phyloP scores from a whole-genome alignment of 2,329 filamentous ascomycete species.

The Fusarium sp. region DNA sequence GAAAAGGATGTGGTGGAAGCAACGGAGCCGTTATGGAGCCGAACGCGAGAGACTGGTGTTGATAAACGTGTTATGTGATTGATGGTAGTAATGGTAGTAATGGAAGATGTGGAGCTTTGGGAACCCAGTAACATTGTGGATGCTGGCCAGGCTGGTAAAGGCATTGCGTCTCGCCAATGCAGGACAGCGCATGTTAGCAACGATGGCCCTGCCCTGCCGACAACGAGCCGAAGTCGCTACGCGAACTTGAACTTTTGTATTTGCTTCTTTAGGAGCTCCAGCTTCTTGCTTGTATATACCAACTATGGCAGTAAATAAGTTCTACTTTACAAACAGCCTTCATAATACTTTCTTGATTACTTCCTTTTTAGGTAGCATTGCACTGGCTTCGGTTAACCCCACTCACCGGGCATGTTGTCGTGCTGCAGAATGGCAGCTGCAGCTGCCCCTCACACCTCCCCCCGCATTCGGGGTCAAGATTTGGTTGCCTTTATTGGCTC shows the following conservation, averaged over 20 bases:
- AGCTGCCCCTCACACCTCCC: slow-evolving; percentile 42
- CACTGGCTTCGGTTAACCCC: not conserved
- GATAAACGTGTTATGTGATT: slow-evolving; percentile 48
- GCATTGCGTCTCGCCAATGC: slow-evolving; percentile 28
- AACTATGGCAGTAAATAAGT: not conserved
- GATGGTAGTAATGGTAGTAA: slow-evolving; percentile 32
- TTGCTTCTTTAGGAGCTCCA: not conserved
- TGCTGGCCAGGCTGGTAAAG: slow-evolving; percentile 10
- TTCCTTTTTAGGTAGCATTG: too few relatives aligned
- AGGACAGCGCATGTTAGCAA: not conserved
- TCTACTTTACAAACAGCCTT: too few relatives aligned
- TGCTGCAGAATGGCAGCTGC: slow-evolving; percentile 29
- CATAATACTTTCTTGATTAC: too few relatives aligned
- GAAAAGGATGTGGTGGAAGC: not conserved
- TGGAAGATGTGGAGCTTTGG: slow-evolving; percentile 17
- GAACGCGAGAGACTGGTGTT: slow-evolving; percentile 25
- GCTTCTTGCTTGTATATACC: not conserved
- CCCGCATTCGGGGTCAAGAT: slow-evolving; percentile 48
- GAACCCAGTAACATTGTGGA: slow-evolving; percentile 17
- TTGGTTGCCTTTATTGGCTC: slow-evolving; percentile 33
- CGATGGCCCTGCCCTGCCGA: slow-evolving; percentile 13
- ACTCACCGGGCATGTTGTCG: slow-evolving; percentile 8
- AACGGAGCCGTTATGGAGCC: slow-evolving; percentile 39
- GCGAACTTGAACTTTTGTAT: not conserved
- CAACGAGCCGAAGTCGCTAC: slow-evolving; percentile 23